These are phyloP conservation scores for Sclerotinia nivalis DNA, from an alignment of 2,329 filamentous ascomycete genomes.

Conservation along the genomic window DNA sequence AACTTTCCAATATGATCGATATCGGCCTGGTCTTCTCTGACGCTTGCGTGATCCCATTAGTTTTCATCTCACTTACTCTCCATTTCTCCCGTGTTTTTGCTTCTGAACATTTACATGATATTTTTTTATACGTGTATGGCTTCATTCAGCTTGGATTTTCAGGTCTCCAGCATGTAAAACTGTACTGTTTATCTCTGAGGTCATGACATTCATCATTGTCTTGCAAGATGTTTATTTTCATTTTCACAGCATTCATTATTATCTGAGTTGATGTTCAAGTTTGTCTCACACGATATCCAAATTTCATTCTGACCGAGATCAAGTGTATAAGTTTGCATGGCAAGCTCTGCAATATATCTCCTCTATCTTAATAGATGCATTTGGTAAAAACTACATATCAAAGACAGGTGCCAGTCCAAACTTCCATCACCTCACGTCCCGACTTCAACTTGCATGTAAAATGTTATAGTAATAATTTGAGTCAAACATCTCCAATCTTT, in stretches of 20 bases:
- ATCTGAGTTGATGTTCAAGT: background rate
- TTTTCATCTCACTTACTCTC: no score
- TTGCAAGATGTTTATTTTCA: no score
- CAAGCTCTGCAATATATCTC: rapidly evolving
- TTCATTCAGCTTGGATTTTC: no score
- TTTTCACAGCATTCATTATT: rapidly evolving
- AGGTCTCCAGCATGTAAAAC: no score
- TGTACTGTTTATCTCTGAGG: rapidly evolving
- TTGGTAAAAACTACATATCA: background rate
- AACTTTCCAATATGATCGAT: background rate
- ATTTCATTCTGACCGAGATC: no score
- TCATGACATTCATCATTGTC: background rate
- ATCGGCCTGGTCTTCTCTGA: no score
- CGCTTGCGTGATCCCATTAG: background rate
- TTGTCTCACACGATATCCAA: no score
- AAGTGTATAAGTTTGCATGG: background rate
- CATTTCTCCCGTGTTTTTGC: background rate
- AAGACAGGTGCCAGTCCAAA: background rate
- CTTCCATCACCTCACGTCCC: no score
- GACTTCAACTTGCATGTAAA: background rate
- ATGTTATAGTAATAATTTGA: background rate
- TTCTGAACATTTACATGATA: background rate
- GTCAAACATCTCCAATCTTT: no score
- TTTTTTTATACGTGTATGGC: background rate
- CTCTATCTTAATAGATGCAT: background rate